These are phyloP conservation scores for Lagerstroemia speciosa DNA, from an alignment of 345 rosid species.

Conservation along the genomic window DNA sequence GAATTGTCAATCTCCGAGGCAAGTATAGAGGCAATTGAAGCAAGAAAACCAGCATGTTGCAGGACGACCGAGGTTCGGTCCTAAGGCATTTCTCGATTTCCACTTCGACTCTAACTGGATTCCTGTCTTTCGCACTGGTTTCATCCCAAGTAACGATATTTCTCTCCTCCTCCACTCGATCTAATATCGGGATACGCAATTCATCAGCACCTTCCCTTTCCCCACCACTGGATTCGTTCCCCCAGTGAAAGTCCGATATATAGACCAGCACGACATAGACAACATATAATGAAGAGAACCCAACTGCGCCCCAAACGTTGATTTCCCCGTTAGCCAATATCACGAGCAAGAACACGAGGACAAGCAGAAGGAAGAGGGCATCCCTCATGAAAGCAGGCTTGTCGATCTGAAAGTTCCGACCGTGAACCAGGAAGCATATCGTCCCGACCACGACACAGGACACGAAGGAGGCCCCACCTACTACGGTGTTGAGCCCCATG, in stretches of 20 bases:
- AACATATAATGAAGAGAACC: conserved; percentile 45
- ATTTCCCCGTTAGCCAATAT: conserved; percentile 42
- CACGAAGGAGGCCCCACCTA: conserved; percentile 76
- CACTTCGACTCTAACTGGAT: conserved; percentile 10
- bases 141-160: conserved; percentile 15
- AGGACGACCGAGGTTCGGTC: conserved; percentile 22
- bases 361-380: conserved; percentile 47
- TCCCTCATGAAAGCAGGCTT: conserved; percentile 62
- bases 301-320: conserved; percentile 54
- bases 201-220: conserved; percentile 10
- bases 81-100: conserved; percentile 14
- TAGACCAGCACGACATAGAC: conserved; percentile 56
- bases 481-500: conserved; percentile 54
- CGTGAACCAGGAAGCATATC: conserved; percentile 37
- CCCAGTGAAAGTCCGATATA: conserved; percentile 22
- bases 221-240: background rate
- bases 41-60: conserved; percentile 19
- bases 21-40: conserved; percentile 60
- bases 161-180: conserved; percentile 23
- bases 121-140: conserved; percentile 19
- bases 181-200: conserved; percentile 31
- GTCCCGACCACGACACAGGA: conserved; percentile 75
- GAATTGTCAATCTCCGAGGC: conserved; percentile 83
- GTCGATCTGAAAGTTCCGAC: conserved; percentile 28
- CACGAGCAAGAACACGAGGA: conserved; percentile 40